Base-by-base conservation (phyloP, 352 stramenopile genomes). In the Aphanomyces euteiches region DNA sequence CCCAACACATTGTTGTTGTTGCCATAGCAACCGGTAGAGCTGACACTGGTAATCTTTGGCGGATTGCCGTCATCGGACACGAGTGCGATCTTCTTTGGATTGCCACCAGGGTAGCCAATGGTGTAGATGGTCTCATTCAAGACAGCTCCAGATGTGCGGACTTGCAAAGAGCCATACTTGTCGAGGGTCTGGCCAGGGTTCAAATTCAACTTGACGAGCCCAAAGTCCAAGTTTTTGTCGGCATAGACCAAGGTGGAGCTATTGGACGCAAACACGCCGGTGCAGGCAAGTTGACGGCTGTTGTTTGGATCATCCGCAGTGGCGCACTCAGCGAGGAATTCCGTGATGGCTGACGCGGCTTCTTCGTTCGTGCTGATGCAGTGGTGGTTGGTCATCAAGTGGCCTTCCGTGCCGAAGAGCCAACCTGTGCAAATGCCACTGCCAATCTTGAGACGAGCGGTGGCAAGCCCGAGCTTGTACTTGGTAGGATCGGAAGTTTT, bases 351-450 rank as follows among this genome's bases (percentile, higher is more conserved):
- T 12, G 47, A 74, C 36, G 77, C 66, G 15, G 76, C 76, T 53
- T 85, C 80, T 47, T 39, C 57, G 47, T 72, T 68, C 69, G 39
- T 74, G 19, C 67, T 73, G 59, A 90, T 82, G 58, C 78, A 83
- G 74, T 87, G 81, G 61, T 88, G 79, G 76, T 90, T 90, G 45
- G 82, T 88, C 47, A 89, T 78, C n/a, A 89, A 69, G 64, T 89
- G 82, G 54, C 82, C 80, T 56, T 86, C 73, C 66, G 78, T 83
- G 38, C 82, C 75, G 76, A 78, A 77, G 39, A 89, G 81, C 83
- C 78, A 91, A n/a, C 71, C 59, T n/a, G 68, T 72, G 59, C 69
- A 74, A n/a, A 76, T 88, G 4, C 76, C 81, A 3, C 77, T 74
- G 28, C 60, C 72, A 41, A 89, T 91, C 8, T 89, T 66, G 47